A percentile compares a stretch with the other conserved stretches of the same genome.
These are phyloP conservation scores for Chaetomium cochliodes DNA, from an alignment of 495 filamentous ascomycete genomes.

Conservation along the genomic window DNA sequence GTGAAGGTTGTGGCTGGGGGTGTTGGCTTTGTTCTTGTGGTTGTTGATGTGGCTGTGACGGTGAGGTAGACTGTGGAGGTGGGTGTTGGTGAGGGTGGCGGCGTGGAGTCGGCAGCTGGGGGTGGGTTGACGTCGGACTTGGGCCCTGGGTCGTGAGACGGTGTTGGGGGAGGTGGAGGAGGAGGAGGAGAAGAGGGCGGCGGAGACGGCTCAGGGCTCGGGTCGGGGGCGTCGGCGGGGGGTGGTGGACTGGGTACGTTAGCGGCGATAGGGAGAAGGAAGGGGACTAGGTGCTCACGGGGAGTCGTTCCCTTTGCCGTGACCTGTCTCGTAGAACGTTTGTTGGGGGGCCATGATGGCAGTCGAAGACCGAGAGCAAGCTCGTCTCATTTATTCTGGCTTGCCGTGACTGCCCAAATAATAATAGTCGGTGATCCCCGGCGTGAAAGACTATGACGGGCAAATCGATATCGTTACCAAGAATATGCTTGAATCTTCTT, in stretches of 20 bases:
- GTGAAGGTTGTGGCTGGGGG: no score
- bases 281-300: neutral
- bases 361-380: no score
- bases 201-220: neutral
- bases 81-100: neutral
- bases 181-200: neutral
- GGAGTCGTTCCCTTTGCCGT: neutral
- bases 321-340: neutral
- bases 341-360: neutral
- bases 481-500: neutral
- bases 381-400: neutral
- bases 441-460: no score
- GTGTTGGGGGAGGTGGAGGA: neutral
- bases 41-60: neutral
- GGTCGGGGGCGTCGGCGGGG: neutral
- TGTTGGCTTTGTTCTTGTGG: neutral
- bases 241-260: neutral
- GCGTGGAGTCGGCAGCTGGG: no score
- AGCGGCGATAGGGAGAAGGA: neutral
- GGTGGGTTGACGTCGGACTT: neutral
- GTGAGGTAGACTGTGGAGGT: neutral
- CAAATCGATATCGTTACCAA: no score
- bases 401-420: no score
- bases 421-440: no score
- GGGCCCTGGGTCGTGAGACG: neutral